Conservation (phyloP, 2,329 filamentous ascomycete genomes). For the Verticillium tricorpus region DNA sequence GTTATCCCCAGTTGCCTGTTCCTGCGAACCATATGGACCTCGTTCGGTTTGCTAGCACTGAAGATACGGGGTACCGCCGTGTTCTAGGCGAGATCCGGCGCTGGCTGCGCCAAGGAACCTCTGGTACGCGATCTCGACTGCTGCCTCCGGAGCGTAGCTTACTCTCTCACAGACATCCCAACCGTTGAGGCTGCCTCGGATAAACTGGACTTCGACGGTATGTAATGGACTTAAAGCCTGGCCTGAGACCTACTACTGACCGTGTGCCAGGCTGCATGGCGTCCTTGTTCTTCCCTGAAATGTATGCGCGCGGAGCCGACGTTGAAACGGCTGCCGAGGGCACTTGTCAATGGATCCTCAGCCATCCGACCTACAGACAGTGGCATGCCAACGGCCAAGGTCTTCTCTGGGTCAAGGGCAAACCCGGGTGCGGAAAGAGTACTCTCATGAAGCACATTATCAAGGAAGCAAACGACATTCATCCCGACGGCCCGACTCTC, state of each 20-base stretch:
- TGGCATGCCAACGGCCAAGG: constrained; percentile 16
- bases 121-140: background rate
- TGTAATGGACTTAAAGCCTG: background rate
- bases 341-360: constrained; percentile 28
- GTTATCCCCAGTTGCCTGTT: background rate
- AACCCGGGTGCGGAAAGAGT: constrained; percentile 35
- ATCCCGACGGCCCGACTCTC: constrained; percentile 5
- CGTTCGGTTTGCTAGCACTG: background rate
- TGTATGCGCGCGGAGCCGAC: constrained; percentile 19
- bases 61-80: background rate
- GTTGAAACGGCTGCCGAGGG: constrained; percentile 16
- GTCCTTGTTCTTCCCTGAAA: constrained; percentile 25
- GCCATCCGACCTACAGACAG: constrained; percentile 15
- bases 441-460: constrained; percentile 25
- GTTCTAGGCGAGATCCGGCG: background rate
- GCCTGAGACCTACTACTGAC: background rate
- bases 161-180: background rate
- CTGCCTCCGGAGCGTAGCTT: background rate
- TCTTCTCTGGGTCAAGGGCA: constrained; percentile 33
- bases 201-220: background rate
- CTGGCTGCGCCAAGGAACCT: background rate
- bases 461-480: constrained; percentile 1
- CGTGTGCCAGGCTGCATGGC: constrained; percentile 16
- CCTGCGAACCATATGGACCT: background rate
- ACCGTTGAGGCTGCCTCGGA: background rate